These are phyloP conservation scores for Penicillium lagena DNA, from an alignment of 495 filamentous ascomycete species.

Conservation along the genomic window DNA sequence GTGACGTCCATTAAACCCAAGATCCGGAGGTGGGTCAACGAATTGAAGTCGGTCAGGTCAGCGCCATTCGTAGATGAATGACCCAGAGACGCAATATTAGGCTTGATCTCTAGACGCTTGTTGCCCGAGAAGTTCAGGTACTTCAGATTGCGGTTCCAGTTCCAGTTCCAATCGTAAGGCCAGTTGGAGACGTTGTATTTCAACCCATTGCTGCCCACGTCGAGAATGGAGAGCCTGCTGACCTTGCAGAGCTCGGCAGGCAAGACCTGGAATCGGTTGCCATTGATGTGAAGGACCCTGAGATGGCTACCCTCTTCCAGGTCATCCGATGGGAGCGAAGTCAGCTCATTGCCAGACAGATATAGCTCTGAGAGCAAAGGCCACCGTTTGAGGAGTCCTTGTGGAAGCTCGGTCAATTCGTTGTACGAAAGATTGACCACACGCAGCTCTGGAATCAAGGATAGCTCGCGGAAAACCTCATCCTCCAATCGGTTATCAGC, in stretches of 20 bases:
- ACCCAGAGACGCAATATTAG: conserved; percentile 51
- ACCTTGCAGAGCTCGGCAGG: conserved; percentile 95
- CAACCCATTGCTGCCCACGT: conserved; percentile 92
- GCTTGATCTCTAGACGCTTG: conserved; percentile 95
- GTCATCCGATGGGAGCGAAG: conserved; percentile 87
- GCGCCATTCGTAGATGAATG: conserved; percentile 47
- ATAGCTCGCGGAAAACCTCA: conserved; percentile 88
- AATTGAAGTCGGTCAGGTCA: conserved; percentile 87
- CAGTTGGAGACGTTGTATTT: conserved; percentile 99
- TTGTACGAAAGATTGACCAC: conserved; percentile 95
- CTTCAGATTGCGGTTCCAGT: conserved; percentile 88
- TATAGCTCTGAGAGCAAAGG: conserved; percentile 84
- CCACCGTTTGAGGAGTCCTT: conserved; percentile 81
- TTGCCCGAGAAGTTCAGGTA: conserved; percentile 98
- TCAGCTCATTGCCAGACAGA: conserved; percentile 90
- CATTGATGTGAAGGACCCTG: conserved; percentile 90
- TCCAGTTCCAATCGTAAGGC: conserved; percentile 99
- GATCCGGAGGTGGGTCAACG: conserved; percentile 76
- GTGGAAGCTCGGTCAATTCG: conserved; percentile 83
- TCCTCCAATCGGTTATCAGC: conserved; percentile 93
- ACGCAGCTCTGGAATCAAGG: conserved; percentile 74
- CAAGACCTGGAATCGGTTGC: conserved; percentile 94
- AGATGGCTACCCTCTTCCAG: conserved; percentile 80
- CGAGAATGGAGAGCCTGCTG: conserved; percentile 79
- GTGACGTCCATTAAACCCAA: conserved; percentile 98